Evolutionary conservation across 2,329 filamentous ascomycete genomes (phyloP), one percentile per base, ranked within the genome.

Genomic region (Neofusicoccum ribis): DNA sequence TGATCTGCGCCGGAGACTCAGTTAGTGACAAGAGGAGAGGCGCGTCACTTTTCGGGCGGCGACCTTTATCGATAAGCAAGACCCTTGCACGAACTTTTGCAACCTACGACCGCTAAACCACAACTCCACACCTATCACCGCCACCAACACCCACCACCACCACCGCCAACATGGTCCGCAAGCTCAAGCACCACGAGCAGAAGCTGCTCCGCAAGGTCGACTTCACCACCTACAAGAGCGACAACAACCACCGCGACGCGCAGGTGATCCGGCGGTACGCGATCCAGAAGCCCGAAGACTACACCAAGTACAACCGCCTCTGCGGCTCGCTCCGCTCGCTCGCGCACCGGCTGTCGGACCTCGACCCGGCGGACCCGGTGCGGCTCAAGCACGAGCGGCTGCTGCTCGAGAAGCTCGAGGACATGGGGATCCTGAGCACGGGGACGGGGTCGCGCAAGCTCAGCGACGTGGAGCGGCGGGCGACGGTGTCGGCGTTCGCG

Each of bases 141-240:
- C 27, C 27, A 31, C 27, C 27, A 31, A 31, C 41, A 44, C n/a
- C 37, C 15, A 39, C 37, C 37, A 7, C 37, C 1, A 39, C 6
- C 37, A 2, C 37, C 37, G 37, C 37, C 37, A 39, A 12, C 37
- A 39, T 39, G 41, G 41, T 44, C 41, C 41, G 41, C 41, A 44
- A 39, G 14, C 37, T 39, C 37, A 39, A 39, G 14, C 37, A 39
- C 37, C 37, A 39, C 11, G 37, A 39, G 37, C 14, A 11, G 11
- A 96, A 95, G 85, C 90, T 98, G 76, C 87, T 98, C 70, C 85
- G 86, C 73, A 94, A 94, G 76, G 93, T 95, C 79, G 93, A 99
- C 82, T 96, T 99, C 81, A 89, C 93, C 77, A 95, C 90, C 74
- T 97, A 94, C 85, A 95, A 95, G 80, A 89, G 89, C 74, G 93